Evolutionary conservation across 768 basidiomycete genomes (phyloP).

Genomic region (Pleurotus tuber-regium): DNA sequence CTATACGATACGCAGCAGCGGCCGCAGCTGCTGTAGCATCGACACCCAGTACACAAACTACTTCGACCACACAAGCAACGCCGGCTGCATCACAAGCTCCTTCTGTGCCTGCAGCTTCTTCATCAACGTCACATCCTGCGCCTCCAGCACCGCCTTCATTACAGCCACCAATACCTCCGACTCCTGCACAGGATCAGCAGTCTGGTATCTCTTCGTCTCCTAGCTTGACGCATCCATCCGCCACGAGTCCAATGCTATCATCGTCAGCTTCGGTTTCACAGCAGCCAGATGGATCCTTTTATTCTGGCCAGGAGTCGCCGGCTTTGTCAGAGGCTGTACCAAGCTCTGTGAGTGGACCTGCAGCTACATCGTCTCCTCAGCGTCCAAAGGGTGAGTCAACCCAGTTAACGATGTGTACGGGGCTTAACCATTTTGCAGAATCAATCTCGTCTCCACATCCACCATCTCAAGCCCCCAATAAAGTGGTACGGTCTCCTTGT

Average conservation of each 20-base stretch:
- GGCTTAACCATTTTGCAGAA: conserved; percentile 27
- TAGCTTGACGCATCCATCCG: conserved; percentile 81
- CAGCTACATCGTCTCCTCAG: conserved; percentile 61
- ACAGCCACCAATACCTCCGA: conserved; percentile 31
- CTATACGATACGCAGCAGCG: conserved; percentile 89
- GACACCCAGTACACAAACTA: conserved; percentile 23
- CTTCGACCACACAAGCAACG: conserved; percentile 21
- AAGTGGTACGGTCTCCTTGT: conserved; percentile 30
- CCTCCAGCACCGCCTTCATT: conserved; percentile 38
- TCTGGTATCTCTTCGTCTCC: conserved; percentile 63
- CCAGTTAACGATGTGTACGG: neutral
- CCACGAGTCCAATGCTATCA: conserved; percentile 79
- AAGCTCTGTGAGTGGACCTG: conserved; percentile 40
- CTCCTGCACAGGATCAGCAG: conserved; percentile 36
- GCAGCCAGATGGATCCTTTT: conserved; percentile 66
- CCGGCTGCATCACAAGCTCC: conserved; percentile 17
- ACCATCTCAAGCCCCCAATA: conserved; percentile 38
- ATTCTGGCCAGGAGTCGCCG: conserved; percentile 71
- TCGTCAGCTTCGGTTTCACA: conserved; percentile 69
- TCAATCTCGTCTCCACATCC: conserved; percentile 40
- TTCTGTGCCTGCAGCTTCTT: conserved; percentile 29
- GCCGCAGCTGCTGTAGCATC: conserved; percentile 62
- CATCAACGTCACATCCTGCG: conserved; percentile 34
- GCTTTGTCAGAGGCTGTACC: conserved; percentile 65
- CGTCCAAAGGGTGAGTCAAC: conserved; percentile 48